Percentiles rank a stretch among this genome's conserved stretches.
These are phyloP conservation scores for Lotus japonicus DNA, from an alignment of 306 rosid species.

Conservation along the genomic window DNA sequence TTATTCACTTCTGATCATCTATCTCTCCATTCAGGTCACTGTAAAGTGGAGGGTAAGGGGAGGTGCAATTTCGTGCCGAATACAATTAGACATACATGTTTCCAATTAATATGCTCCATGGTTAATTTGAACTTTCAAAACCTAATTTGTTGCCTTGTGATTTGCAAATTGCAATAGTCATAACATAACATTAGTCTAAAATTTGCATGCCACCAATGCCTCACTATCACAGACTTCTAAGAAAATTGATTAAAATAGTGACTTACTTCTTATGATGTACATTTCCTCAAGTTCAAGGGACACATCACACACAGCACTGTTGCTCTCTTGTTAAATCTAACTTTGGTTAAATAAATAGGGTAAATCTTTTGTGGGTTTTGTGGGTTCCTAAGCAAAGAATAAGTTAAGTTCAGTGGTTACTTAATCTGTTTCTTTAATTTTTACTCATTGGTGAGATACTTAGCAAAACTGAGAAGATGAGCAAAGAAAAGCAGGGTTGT, in stretches of 20 bases:
- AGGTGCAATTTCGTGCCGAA: background rate
- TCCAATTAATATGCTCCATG: background rate
- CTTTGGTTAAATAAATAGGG: background rate
- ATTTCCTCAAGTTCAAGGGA: slow-evolving; percentile 28
- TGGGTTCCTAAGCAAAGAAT: no score
- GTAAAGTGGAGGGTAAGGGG: background rate
- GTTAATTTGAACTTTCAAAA: slow-evolving; percentile 17
- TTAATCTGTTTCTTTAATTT: background rate
- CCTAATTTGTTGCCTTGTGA: background rate
- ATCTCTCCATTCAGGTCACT: background rate
- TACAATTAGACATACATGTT: background rate
- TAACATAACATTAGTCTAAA: background rate
- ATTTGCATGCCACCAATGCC: background rate
- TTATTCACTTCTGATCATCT: no score
- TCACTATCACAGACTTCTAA: slow-evolving; percentile 1
- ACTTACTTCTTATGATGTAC: slow-evolving; percentile 12
- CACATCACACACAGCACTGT: slow-evolving; percentile 12
- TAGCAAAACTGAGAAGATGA: slow-evolving; percentile 41
- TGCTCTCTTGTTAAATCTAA: background rate
- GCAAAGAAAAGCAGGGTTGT: slow-evolving; percentile 29
- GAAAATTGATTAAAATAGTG: background rate
- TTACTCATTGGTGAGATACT: background rate
- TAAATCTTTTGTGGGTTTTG: slow-evolving; percentile 1
- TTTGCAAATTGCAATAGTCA: background rate
- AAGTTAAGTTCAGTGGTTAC: no score